Evolutionary conservation across 2,329 filamentous ascomycete species (phyloP), one percentile per base, ranked within the genome.

Genomic region (Sporothrix euskadiensis): DNA sequence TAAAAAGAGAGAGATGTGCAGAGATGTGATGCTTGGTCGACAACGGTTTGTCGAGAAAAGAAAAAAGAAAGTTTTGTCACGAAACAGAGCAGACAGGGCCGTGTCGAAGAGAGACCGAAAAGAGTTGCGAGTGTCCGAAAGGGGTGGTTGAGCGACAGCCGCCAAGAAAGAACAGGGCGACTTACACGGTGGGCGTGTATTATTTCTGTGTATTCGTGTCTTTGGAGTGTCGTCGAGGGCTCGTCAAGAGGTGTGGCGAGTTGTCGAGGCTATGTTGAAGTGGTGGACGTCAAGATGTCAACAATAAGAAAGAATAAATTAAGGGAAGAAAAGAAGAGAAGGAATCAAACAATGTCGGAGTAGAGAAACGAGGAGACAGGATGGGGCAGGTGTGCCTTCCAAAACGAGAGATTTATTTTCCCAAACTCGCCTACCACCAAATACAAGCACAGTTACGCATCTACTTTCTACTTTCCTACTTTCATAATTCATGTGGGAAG

Each of bases 401-500:
- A 68, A 68, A 68, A 71, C 69, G 54, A 61, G 69, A 63, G 41
- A 71, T 44, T 41, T 44, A 47, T n/a, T 26, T 71, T 69, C 49
- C 39, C 47, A 41, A 39, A 9, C 44, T 69, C 44, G 41, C 41
- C 65, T 35, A 49, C 65, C 44, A 49, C 35, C 35, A 35, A 35
- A 49, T 49, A 16, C 44, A 49, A 49, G 26, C 4, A 30, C 32
- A 56, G 22, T 22, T 30, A 66, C 44, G 9, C 44, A 69, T 52
- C 26, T 69, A 16, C 14, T 26, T 56, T 56, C 52, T 56, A 22
- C 54, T 30, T 56, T 35, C 35, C 2, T 35, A 35, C 59, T 63
- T 32, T 35, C 8, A 6, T 44, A 49, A 19, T 19, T 49, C 44
- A 49, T 66, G 61, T 66, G 61, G 61, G 39, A 32, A 49, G 22